Conservation (phyloP, 305 asterid genomes). For the Solanum hybrid region DNA sequence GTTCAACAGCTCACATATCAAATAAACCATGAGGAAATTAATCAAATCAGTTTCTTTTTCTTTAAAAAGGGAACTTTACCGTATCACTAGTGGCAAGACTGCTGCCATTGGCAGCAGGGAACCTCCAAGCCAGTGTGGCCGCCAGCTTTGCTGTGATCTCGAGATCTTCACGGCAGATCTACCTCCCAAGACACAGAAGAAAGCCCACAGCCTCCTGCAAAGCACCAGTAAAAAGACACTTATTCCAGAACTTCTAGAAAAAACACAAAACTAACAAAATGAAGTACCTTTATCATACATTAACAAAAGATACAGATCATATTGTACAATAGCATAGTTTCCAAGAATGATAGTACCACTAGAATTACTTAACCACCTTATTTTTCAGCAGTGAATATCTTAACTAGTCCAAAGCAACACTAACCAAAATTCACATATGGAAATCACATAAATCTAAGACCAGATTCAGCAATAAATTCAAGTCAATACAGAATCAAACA, state of each 20-base stretch:
- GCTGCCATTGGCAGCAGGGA: slow-evolving; percentile 60
- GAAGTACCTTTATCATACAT: not conserved
- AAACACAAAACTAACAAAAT: not conserved
- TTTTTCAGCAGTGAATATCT: not conserved
- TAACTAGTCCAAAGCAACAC: not conserved
- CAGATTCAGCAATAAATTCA: slow-evolving; percentile 4
- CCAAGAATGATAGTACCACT: not conserved
- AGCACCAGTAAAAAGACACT: slow-evolving; percentile 13
- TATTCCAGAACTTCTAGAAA: not conserved
- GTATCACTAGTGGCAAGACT: slow-evolving; percentile 39
- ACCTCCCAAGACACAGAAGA: slow-evolving; percentile 12
- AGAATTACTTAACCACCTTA: not conserved
- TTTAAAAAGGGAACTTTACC: slow-evolving; percentile 29
- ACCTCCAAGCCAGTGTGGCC: slow-evolving; percentile 68
- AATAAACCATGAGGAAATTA: not conserved
- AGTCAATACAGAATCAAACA: not conserved
- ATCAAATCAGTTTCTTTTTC: not conserved
- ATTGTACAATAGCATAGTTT: slow-evolving; percentile 8
- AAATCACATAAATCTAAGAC: slow-evolving; percentile 8
- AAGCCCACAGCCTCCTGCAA: slow-evolving; percentile 15
- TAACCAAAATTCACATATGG: not conserved
- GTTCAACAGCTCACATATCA: not conserved
- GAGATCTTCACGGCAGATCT: slow-evolving; percentile 36
- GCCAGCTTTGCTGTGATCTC: slow-evolving; percentile 54
- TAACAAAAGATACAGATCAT: slow-evolving; percentile 13